Evolutionary conservation across 1,284 basidiomycete species (phyloP), one percentile per base, ranked within the genome.

Genomic region (Hypsizygus ulmarius): DNA sequence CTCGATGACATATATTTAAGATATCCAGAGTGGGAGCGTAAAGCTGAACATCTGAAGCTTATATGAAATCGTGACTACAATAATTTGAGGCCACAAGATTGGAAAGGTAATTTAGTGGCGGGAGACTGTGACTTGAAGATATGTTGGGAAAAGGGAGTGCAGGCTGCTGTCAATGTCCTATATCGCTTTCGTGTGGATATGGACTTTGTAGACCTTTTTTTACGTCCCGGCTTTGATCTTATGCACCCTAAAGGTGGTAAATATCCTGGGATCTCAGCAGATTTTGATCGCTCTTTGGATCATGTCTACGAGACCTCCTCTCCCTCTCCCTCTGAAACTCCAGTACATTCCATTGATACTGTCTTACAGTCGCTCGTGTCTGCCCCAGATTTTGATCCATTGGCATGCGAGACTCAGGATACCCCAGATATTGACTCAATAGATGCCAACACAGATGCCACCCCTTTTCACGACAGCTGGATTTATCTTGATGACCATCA

Each of bases 1-100:
- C 54, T 65, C 9, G 68, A 66, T 3, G 60, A 64, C 7, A 56
- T 65, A 21, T 61, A 55, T 38, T 16, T 37, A 12, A 28, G 49
- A 12, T 39, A 58, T 33, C 53, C 55, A 7, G 27, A 51, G 3
- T 50, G 55, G 45, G 57, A 62, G 37, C 43, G 45, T 1, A 16
- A 28, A 1, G 48, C 55, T 3, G 15, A 47, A 8, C 47, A 55
- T 3, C 47, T 64, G 3, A 47, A 51, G 14, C n/a, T 59, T 6
- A 39, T 45, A 6, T 43, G 56, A 0, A 51, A 28, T 14, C 44
- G 54, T 2, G 55, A 62, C 35, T 40, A 43, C 3, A 54, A 61
- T 33, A 58, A 60, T 41, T 43, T 63, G n/a, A 11, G 29, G 28
- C 39, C 39, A 10, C 39, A 12, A 28, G 39, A 45, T 7, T 45